Percentiles rank a stretch among this genome's conserved stretches.
These are phyloP conservation scores for Quercus agrifolia DNA, from an alignment of 306 rosid species.

Conservation along the genomic window DNA sequence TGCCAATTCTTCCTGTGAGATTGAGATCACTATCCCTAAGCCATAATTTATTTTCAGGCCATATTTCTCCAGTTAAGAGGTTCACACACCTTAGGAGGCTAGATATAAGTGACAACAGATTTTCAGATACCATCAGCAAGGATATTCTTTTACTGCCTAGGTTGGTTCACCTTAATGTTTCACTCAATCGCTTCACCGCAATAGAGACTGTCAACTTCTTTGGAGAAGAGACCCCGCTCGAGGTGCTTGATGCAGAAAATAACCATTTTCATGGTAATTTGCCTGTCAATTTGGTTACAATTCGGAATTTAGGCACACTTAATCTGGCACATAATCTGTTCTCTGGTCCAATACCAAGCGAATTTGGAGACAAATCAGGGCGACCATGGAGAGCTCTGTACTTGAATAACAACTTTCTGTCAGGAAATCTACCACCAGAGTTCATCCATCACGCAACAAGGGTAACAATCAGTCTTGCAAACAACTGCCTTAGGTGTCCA, in stretches of 20 bases:
- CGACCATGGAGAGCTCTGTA: conserved; percentile 29
- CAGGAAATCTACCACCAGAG: conserved; percentile 33
- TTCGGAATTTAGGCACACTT: conserved; percentile 24
- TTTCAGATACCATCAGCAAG: conserved; percentile 34
- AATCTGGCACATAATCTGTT: conserved; percentile 40
- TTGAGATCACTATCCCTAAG: conserved; percentile 24
- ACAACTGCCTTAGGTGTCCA: conserved; percentile 51
- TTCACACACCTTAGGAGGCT: conserved; percentile 21
- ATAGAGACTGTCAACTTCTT: conserved; percentile 16
- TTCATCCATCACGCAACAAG: conserved; percentile 3
- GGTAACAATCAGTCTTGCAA: conserved; percentile 34
- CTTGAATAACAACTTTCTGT: conserved; percentile 40
- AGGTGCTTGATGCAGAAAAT: conserved; percentile 36
- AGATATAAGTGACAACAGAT: conserved; percentile 37
- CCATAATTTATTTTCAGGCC: conserved; percentile 29
- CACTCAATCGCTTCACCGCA: conserved; percentile 33
- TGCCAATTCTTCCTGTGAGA: conserved; percentile 35
- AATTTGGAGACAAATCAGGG: conserved; percentile 29
- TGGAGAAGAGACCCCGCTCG: conserved; percentile 15
- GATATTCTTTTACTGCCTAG: conserved; percentile 19
- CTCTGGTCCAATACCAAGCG: conserved; percentile 31
- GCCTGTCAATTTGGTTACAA: conserved; percentile 38
- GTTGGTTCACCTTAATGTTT: conserved; percentile 31
- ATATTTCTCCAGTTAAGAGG: conserved; percentile 20
- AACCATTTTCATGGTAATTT: conserved; percentile 39